phyloP scores from a whole-genome alignment of 805 yeast genomes.

The Nakazawaea populi region DNA sequence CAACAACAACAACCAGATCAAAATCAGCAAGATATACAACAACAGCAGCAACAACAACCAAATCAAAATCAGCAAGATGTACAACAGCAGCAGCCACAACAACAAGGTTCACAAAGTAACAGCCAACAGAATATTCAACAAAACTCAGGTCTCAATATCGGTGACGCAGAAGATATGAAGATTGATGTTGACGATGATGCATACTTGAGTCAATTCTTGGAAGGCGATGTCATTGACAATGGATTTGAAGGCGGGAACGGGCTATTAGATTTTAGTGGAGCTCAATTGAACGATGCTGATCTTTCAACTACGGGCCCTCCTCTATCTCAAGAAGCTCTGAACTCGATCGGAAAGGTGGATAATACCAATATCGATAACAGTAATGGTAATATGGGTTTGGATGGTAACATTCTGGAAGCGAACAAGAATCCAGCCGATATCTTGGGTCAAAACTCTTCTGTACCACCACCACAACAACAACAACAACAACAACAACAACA shows the following conservation, averaged over 20 bases:
- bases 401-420: constrained; percentile 80
- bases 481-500: constrained; percentile 16
- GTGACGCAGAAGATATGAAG: background rate
- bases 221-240: constrained; percentile 3
- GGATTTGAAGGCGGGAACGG: background rate
- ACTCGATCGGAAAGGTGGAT: background rate
- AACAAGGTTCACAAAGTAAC: background rate
- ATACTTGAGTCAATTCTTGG: constrained; percentile 10
- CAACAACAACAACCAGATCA: constrained; percentile 1
- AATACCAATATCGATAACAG: background rate
- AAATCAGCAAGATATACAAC: background rate
- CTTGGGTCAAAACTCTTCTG: constrained; percentile 93
- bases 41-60: constrained; percentile 1
- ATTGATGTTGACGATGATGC: constrained; percentile 8
- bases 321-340: too few species aligned
- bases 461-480: constrained; percentile 47
- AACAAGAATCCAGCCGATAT: constrained; percentile 94
- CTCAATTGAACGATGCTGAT: background rate
- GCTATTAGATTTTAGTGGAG: constrained; percentile 3
- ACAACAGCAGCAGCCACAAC: background rate
- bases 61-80: background rate
- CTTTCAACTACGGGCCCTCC: too few species aligned
- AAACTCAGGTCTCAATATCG: too few species aligned
- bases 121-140: too few species aligned
- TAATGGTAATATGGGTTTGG: background rate